Evolutionary conservation across 345 rosid genomes (phyloP).

Genomic region (Eutrema yunnanense): DNA sequence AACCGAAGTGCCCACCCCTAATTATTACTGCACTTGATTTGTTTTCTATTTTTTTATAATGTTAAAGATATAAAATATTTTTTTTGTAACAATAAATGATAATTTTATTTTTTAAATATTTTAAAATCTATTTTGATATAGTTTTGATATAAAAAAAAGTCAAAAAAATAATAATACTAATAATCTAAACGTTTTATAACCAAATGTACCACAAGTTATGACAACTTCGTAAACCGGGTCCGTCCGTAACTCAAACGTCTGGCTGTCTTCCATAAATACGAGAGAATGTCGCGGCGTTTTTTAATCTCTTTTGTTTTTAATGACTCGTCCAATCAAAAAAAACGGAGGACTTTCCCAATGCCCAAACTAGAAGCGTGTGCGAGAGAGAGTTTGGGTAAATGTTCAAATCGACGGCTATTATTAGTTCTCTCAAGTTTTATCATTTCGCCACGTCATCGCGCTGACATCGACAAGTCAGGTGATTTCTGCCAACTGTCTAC

Average conservation of each 20-base stretch:
- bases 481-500: conserved; percentile 6
- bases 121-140: too few relatives aligned
- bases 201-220: conserved; percentile 3
- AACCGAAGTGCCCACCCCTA: too few relatives aligned
- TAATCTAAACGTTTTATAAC: neutral
- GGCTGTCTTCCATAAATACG: conserved; percentile 17
- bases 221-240: neutral
- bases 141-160: too few relatives aligned
- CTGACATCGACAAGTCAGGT: conserved; percentile 23
- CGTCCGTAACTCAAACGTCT: conserved; percentile 5
- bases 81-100: too few relatives aligned
- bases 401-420: conserved; percentile 12
- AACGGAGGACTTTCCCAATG: neutral
- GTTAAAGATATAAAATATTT: too few relatives aligned
- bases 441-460: conserved; percentile 12
- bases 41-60: too few relatives aligned
- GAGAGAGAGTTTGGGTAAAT: neutral
- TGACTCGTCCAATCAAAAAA: conserved; percentile 2
- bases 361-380: neutral
- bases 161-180: too few relatives aligned
- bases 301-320: neutral
- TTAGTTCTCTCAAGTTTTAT: neutral
- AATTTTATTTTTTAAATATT: too few relatives aligned
- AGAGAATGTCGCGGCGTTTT: conserved; percentile 20
- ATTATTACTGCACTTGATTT: too few relatives aligned